A percentile compares a stretch with the other conserved stretches of the same genome.
phyloP scores from a whole-genome alignment of 352 stramenopile species.

The Globisporangium okanoganense region DNA sequence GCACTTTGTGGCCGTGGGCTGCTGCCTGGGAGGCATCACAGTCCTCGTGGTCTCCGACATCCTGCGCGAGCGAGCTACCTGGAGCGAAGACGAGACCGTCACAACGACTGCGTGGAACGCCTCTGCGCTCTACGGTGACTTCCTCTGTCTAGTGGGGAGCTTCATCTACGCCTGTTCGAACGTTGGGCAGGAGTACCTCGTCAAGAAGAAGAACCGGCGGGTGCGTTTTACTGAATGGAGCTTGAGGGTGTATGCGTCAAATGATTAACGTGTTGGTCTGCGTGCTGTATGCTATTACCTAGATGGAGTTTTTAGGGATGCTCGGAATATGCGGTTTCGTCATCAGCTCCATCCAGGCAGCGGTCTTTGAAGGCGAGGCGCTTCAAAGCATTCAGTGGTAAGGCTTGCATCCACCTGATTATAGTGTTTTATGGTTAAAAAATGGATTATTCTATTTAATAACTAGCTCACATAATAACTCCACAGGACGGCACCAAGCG shows the following conservation, averaged over 20 bases:
- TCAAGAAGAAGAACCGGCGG: slow-evolving; percentile 78
- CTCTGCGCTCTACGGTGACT: slow-evolving; percentile 83
- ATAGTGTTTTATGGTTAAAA: slow-evolving; percentile 3
- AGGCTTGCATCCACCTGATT: background rate
- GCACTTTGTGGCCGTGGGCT: slow-evolving; percentile 72
- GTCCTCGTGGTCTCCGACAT: slow-evolving; percentile 87
- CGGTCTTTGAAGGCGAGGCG: slow-evolving; percentile 73
- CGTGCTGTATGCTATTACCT: slow-evolving; percentile 1
- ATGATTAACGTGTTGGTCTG: slow-evolving; percentile 4
- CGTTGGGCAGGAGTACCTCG: slow-evolving; percentile 84
- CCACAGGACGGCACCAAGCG: slow-evolving; percentile 46
- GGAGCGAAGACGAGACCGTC: background rate
- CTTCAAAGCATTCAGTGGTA: slow-evolving; percentile 45
- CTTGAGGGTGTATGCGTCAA: background rate
- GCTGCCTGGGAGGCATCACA: slow-evolving; percentile 85
- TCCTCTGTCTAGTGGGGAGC: slow-evolving; percentile 89
- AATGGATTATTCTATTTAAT: background rate
- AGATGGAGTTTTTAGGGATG: slow-evolving; percentile 94
- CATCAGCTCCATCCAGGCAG: slow-evolving; percentile 80
- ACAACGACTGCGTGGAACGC: slow-evolving; percentile 17
- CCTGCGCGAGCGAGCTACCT: slow-evolving; percentile 30
- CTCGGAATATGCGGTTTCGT: slow-evolving; percentile 91
- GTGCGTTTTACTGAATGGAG: slow-evolving; percentile 13
- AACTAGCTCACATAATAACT: background rate
- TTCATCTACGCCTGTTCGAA: slow-evolving; percentile 92